phyloP scores from a whole-genome alignment of 495 filamentous ascomycete species.

The Letharia columbiana region DNA sequence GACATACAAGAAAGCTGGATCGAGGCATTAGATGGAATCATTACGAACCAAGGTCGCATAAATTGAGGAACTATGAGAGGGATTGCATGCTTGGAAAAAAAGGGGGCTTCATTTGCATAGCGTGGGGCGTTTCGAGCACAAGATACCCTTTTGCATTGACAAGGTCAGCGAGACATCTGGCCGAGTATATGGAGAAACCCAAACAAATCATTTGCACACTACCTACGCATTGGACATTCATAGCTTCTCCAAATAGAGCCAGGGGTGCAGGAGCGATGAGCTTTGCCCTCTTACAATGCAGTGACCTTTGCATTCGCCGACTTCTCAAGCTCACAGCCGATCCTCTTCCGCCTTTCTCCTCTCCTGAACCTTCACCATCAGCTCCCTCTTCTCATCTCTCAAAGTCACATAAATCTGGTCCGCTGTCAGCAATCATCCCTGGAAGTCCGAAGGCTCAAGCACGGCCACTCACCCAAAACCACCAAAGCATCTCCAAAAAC shows the following conservation, averaged over 20 bases:
- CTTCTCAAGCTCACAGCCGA: slow-evolving; percentile 10
- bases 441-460: background rate
- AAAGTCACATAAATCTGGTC: slow-evolving; percentile 38
- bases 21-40: slow-evolving; percentile 22
- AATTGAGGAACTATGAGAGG: background rate
- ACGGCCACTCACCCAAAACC: slow-evolving; percentile 73
- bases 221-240: background rate
- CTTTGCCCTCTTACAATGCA: background rate
- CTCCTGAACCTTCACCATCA: slow-evolving; percentile 31
- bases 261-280: background rate
- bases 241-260: background rate
- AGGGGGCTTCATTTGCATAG: slow-evolving; percentile 8
- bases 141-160: slow-evolving; percentile 12
- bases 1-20: slow-evolving; percentile 17
- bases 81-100: background rate
- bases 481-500: slow-evolving; percentile 75
- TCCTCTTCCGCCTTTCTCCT: slow-evolving; percentile 27
- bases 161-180: background rate
- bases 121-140: background rate
- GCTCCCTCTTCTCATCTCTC: slow-evolving; percentile 40
- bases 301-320: background rate
- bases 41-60: slow-evolving; percentile 10
- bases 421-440: background rate
- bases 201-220: background rate
- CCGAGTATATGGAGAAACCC: background rate